Evolutionary conservation across 2,329 filamentous ascomycete genomes (phyloP).

Genomic region (Penicillium sp.): DNA sequence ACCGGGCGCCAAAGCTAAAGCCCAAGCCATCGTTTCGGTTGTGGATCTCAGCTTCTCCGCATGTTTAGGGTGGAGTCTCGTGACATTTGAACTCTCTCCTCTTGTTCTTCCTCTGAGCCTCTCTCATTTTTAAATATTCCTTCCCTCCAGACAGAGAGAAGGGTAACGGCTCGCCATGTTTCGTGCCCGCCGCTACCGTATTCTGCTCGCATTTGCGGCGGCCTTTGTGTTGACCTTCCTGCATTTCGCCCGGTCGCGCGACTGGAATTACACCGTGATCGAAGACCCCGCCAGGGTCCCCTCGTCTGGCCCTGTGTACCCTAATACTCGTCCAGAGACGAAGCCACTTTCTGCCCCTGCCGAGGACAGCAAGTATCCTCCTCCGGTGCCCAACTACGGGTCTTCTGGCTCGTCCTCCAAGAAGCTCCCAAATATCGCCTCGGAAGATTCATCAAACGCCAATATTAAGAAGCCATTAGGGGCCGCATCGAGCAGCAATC

Average conservation of each 20-base stretch:
- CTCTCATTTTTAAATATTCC: not conserved
- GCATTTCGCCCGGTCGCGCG: constrained; percentile 48
- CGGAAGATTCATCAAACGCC: constrained; percentile 4
- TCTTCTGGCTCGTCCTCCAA: constrained; percentile 11
- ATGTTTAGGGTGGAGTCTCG: constrained; percentile 10
- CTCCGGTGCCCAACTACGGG: constrained; percentile 12
- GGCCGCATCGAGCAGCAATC: not conserved
- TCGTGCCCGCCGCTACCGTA: constrained; percentile 47
- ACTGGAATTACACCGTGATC: constrained; percentile 29
- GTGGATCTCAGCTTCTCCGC: constrained; percentile 14
- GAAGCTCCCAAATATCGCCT: constrained; percentile 2
- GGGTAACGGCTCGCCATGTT: constrained; percentile 38
- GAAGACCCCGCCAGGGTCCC: constrained; percentile 8
- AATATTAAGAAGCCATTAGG: not conserved
- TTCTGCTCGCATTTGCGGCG: constrained; percentile 44
- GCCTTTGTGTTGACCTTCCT: constrained; percentile 46
- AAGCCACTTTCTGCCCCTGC: constrained; percentile 4
- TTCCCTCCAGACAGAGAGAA: not conserved
- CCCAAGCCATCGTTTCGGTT: constrained; percentile 10
- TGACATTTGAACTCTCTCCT: constrained; percentile 7
- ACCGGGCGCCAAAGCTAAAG: not conserved
- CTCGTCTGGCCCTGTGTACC: constrained; percentile 3
- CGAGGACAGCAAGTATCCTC: constrained; percentile 13
- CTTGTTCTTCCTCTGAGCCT: not conserved
- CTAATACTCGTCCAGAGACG: constrained; percentile 6